Base-by-base conservation (phyloP, 441 rosid species). In the Arabidopsis hybrid region DNA sequence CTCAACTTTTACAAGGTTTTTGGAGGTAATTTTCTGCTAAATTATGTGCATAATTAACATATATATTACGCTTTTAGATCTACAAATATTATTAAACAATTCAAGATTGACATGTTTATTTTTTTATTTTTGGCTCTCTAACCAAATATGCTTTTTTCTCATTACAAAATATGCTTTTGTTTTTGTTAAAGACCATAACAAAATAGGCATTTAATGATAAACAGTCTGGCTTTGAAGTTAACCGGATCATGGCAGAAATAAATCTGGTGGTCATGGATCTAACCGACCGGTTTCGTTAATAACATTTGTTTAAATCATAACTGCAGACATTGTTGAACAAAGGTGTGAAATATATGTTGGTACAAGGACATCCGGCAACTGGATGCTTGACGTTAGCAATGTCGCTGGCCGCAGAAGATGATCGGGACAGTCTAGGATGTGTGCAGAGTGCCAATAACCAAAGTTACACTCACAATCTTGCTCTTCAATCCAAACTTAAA, bases 311-410 rank as follows among this genome's bases (percentile, higher is more conserved):
- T 1, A 0, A 35, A 39, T 43, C 26, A 5, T 29, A 4, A 72
- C 31, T 82, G 77, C 89, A 95, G 97, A 79, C 77, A 18, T 31
- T 95, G 81, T 67, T 95, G 79, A 81, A 71, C 46, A 89, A 82
- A 74, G 99, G 99, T 5, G 96, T 86, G 64, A 89, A 85, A 50
- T 73, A 87, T 77, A 73, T 95, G 60, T 83, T 89, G 32, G 94
- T 95, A 1, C 93, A 95, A 86, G 89, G 91, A 31, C 88, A 88
- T 57, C 99, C 97, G 0, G 64, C 86, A 3, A 55, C 89, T 4
- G 97, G 99, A 36, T 95, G 97, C 86, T 83, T 92, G 78, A 77
- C 99, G 13, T 76, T 92, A 62, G 21, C 96, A 31, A 67, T 95
- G 93, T 32, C 83, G 0, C 74, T 95, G 9, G 82, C 94, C 17